Percentiles rank a stretch among this genome's conserved stretches.
phyloP scores from a whole-genome alignment of 495 filamentous ascomycete species.

The Immersiella caudata region DNA sequence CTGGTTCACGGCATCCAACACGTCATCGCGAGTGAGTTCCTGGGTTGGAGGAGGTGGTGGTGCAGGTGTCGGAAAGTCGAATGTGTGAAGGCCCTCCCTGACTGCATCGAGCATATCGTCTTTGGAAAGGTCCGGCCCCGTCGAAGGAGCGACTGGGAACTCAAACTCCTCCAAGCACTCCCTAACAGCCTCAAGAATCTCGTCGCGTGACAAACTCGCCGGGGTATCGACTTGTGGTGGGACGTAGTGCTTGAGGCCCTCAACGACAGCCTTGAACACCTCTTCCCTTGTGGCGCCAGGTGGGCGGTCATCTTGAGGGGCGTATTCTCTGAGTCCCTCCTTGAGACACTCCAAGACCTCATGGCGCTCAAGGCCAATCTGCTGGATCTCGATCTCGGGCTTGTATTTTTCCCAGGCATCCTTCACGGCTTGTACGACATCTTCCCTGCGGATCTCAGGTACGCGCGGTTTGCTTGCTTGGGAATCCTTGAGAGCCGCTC shows the following conservation, averaged over 20 bases:
- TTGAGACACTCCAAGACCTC: slow-evolving; percentile 83
- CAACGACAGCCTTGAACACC: slow-evolving; percentile 77
- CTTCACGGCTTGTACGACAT: slow-evolving; percentile 79
- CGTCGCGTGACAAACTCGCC: slow-evolving; percentile 70
- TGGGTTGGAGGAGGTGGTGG: slow-evolving; percentile 19
- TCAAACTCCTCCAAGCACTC: slow-evolving; percentile 78
- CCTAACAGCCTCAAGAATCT: slow-evolving; percentile 72
- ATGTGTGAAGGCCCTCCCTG: slow-evolving; percentile 52
- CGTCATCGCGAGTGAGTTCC: slow-evolving; percentile 41
- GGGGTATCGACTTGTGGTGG: slow-evolving; percentile 70
- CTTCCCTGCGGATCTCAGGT: slow-evolving; percentile 62
- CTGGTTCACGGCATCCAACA: slow-evolving; percentile 50
- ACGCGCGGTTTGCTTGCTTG: slow-evolving; percentile 52
- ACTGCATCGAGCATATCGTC: slow-evolving; percentile 60
- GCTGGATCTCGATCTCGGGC: slow-evolving; percentile 85
- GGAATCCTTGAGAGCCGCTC: slow-evolving; percentile 71
- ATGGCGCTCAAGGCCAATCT: slow-evolving; percentile 84
- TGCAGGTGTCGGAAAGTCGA: slow-evolving; percentile 46
- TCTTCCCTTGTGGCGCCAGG: slow-evolving; percentile 71
- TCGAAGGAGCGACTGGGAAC: slow-evolving; percentile 56
- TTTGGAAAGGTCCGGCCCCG: slow-evolving; percentile 49
- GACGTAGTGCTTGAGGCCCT: slow-evolving; percentile 75
- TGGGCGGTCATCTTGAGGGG: slow-evolving; percentile 51
- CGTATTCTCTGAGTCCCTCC: slow-evolving; percentile 79
- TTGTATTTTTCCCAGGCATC: slow-evolving; percentile 92